phyloP scores from a whole-genome alignment of 148 eudicot genomes.

The Nepenthes mirabilis region DNA sequence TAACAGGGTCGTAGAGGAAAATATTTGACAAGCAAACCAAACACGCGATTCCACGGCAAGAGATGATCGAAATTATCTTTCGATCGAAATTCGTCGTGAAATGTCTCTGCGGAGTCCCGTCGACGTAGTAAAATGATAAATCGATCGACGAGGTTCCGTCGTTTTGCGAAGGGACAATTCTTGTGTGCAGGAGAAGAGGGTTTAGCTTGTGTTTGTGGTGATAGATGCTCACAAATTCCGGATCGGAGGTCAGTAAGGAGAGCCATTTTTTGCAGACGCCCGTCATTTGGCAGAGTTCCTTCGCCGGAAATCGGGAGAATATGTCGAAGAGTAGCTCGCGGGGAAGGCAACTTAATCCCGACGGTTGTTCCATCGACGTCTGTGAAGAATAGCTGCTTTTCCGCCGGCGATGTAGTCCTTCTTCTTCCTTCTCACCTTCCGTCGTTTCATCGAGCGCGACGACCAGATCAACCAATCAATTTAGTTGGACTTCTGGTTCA shows the following conservation, averaged over 20 bases:
- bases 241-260: constrained; percentile 1
- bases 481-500: neutral
- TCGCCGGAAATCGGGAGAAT: constrained; percentile 18
- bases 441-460: no score
- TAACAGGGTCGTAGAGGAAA: constrained; percentile 20
- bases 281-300: constrained; percentile 12
- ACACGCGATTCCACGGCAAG: constrained; percentile 20
- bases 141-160: neutral
- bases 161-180: neutral
- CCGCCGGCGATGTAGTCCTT: no score
- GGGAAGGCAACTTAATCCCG: constrained; percentile 16
- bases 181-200: constrained; percentile 21
- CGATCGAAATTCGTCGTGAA: constrained; percentile 9
- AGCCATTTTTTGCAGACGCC: constrained; percentile 20
- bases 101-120: constrained; percentile 14
- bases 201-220: constrained; percentile 20
- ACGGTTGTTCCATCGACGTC: constrained; percentile 1
- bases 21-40: constrained; percentile 11
- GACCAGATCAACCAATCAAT: no score
- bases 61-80: constrained; percentile 10
- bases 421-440: no score
- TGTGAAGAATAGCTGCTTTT: neutral
- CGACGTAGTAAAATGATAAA: constrained; percentile 15
- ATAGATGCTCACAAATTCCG: constrained; percentile 21
- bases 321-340: constrained; percentile 31